These are phyloP conservation scores for Boletus subcaerulescens DNA, from an alignment of 768 basidiomycete species.

Conservation along the genomic window DNA sequence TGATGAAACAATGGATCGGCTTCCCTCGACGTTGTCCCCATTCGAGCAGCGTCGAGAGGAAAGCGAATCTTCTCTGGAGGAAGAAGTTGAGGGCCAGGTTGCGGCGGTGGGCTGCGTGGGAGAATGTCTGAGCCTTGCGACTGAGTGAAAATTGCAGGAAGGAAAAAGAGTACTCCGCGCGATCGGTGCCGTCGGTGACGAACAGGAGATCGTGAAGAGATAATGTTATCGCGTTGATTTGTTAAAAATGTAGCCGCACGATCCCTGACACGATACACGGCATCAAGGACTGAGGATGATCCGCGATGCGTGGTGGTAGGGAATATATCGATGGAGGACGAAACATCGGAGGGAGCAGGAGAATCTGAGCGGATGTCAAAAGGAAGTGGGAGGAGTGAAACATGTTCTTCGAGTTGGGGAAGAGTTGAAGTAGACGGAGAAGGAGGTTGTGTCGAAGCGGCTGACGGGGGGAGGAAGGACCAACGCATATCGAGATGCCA, in stretches of 20 bases:
- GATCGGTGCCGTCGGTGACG: conserved; percentile 47
- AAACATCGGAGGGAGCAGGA: conserved; percentile 50
- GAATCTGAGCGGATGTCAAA: conserved; percentile 58
- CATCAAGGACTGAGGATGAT: conserved; percentile 45
- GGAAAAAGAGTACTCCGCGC: conserved; percentile 73
- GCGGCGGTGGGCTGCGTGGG: conserved; percentile 33
- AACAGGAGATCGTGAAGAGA: conserved; percentile 45
- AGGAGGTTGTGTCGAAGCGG: conserved; percentile 38
- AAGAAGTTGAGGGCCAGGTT: conserved; percentile 19
- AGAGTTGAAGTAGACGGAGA: conserved; percentile 48
- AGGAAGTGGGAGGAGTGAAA: conserved; percentile 59
- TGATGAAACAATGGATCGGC: conserved; percentile 21
- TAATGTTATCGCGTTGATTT: conserved; percentile 34
- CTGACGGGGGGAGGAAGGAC: conserved; percentile 46
- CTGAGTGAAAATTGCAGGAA: conserved; percentile 74
- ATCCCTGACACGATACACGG: conserved; percentile 54
- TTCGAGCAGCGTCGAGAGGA: conserved; percentile 35
- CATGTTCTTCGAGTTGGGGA: conserved; percentile 49
- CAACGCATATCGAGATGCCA: conserved; percentile 70
- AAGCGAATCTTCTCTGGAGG: conserved; percentile 48
- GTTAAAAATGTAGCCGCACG: conserved; percentile 48
- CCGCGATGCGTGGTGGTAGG: conserved; percentile 37
- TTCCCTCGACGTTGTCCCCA: conserved; percentile 24
- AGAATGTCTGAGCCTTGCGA: conserved; percentile 31
- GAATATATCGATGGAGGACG: conserved; percentile 43